Evolutionary conservation across 2,329 filamentous ascomycete genomes (phyloP).

Genomic region (Xylariaceae sp.): DNA sequence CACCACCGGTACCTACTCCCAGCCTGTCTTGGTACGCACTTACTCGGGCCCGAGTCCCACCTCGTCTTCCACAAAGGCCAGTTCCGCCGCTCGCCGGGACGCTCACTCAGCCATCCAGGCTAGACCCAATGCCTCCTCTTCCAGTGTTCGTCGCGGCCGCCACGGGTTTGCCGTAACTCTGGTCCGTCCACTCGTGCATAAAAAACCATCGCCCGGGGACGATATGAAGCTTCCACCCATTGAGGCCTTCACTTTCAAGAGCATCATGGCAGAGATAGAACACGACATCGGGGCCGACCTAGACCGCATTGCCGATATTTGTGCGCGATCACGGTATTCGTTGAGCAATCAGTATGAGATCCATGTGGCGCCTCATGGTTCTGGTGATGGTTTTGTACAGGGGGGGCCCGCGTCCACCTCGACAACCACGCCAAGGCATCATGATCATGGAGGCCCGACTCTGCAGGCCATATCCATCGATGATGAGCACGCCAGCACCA

Average conservation of each 20-base stretch:
- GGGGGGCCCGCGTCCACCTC: constrained; percentile 36
- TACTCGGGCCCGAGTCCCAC: constrained; percentile 62
- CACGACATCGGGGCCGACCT: constrained; percentile 63
- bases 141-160: constrained; percentile 40
- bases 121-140: constrained; percentile 32
- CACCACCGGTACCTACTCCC: constrained; percentile 52
- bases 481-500: constrained; percentile 55
- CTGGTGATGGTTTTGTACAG: constrained; percentile 56
- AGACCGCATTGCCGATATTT: constrained; percentile 71
- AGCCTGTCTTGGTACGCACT: constrained; percentile 70
- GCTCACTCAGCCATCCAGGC: constrained; percentile 34
- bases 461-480: constrained; percentile 64
- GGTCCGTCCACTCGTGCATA: constrained; percentile 52
- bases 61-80: constrained; percentile 42
- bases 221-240: constrained; percentile 62
- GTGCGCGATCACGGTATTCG: constrained; percentile 68
- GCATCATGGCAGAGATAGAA: constrained; percentile 65
- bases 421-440: constrained; percentile 37
- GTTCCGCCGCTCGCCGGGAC: constrained; percentile 41
- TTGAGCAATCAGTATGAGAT: constrained; percentile 72
- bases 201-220: constrained; percentile 42
- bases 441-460: constrained; percentile 55
- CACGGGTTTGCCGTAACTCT: constrained; percentile 52
- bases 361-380: constrained; percentile 67
- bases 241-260: constrained; percentile 70